Evolutionary conservation across 306 rosid species (phyloP).

Genomic region (Sesbania bispinosa): DNA sequence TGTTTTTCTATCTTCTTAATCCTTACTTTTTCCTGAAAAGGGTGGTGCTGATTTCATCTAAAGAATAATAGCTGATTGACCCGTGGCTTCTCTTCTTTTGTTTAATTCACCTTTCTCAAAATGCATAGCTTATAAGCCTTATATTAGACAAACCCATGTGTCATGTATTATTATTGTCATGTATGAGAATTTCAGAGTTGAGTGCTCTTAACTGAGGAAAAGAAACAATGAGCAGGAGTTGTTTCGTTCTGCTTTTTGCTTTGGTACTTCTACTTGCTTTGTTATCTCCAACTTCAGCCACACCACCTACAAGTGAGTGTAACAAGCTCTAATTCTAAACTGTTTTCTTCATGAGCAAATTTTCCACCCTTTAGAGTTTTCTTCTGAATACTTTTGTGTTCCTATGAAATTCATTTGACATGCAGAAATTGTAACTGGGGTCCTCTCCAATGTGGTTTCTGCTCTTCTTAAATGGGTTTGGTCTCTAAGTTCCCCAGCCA

Average conservation of each 20-base stretch:
- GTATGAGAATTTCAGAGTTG: slow-evolving; percentile 35
- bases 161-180: slow-evolving; percentile 9
- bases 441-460: slow-evolving; percentile 83
- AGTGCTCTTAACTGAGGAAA: slow-evolving; percentile 10
- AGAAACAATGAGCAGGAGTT: slow-evolving; percentile 47
- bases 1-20: slow-evolving; percentile 37
- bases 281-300: slow-evolving; percentile 68
- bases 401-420: slow-evolving; percentile 20
- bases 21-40: slow-evolving; percentile 26
- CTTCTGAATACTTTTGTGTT: background rate
- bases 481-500: slow-evolving; percentile 74
- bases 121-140: slow-evolving; percentile 39
- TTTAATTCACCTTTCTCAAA: slow-evolving; percentile 34
- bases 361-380: slow-evolving; percentile 9
- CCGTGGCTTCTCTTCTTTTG: slow-evolving; percentile 35
- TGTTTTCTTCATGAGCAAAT: slow-evolving; percentile 2
- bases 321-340: background rate
- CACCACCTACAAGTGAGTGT: slow-evolving; percentile 82
- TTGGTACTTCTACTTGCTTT: slow-evolving; percentile 47
- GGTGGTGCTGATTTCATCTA: slow-evolving; percentile 28
- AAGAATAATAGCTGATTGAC: slow-evolving; percentile 33
- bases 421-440: slow-evolving; percentile 74
- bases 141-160: slow-evolving; percentile 2
- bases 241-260: slow-evolving; percentile 41
- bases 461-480: slow-evolving; percentile 79